Conservation (phyloP, 2,329 filamentous ascomycete species). For the Aspergillus clavatus region DNA sequence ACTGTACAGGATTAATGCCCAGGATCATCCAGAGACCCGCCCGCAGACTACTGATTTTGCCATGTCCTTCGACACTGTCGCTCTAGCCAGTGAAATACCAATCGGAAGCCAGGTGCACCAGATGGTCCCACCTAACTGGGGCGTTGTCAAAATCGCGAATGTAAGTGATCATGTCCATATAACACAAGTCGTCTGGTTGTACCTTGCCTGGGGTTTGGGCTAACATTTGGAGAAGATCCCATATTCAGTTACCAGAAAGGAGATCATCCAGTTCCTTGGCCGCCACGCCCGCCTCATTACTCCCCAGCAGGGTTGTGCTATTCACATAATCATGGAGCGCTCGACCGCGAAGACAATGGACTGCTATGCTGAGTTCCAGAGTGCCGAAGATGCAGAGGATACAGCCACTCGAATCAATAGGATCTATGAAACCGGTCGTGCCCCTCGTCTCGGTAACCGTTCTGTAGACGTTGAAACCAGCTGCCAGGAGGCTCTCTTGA, state of each 20-base stretch:
- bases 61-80: slow-evolving; percentile 11
- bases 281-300: slow-evolving; percentile 39
- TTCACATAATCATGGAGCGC: slow-evolving; percentile 57
- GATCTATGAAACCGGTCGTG: slow-evolving; percentile 30
- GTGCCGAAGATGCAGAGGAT: slow-evolving; percentile 34
- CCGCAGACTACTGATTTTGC: background rate
- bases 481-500: slow-evolving; percentile 47
- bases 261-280: slow-evolving; percentile 46
- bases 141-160: slow-evolving; percentile 35
- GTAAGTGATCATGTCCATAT: slow-evolving; percentile 21
- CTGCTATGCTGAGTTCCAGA: slow-evolving; percentile 47
- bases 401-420: slow-evolving; percentile 36
- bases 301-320: slow-evolving; percentile 37
- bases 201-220: background rate
- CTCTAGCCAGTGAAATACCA: slow-evolving; percentile 22
- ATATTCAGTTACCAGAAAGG: slow-evolving; percentile 46
- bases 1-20: slow-evolving; percentile 2
- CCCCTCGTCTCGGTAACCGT: slow-evolving; percentile 46
- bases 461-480: slow-evolving; percentile 45
- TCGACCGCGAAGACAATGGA: slow-evolving; percentile 55
- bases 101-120: slow-evolving; percentile 24
- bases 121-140: slow-evolving; percentile 17
- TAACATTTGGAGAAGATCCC: slow-evolving; percentile 39
- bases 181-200: slow-evolving; percentile 4
- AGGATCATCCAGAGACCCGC: background rate